Base-by-base conservation (phyloP, 1,284 basidiomycete genomes). In the Pseudozyma sp. region DNA sequence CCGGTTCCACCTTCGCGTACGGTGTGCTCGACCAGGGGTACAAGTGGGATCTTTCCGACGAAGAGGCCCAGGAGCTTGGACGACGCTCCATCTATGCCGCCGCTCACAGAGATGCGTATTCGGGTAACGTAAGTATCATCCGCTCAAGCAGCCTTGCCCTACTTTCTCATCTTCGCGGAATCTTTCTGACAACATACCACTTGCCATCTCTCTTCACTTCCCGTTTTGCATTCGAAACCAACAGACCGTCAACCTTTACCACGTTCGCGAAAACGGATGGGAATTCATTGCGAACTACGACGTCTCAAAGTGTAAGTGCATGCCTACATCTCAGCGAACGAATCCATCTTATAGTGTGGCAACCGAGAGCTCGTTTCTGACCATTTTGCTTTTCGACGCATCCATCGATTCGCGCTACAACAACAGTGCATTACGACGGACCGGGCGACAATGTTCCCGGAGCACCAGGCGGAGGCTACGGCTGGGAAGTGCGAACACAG, bases 1-100 rank as follows among this genome's bases (percentile, higher is more conserved):
- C 96, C 5, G 97, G 97, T 81, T 94, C 92, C 82, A 99, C 97
- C 0, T 98, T 96, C 81, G 97, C 97, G 6, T 99, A 99, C 55
- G 96, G 96, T 89, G 94, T 99, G 4, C 89, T 99, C 44, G 97
- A 99, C 85, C 95, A 97, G 86, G 94, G 92, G 3, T 98, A 98
- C 86, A 89, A 87, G 64, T 99, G 93, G 92, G 94, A 99, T 83
- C 87, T 99, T 57, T 90, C 91, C 13, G 94, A 94, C 73, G 94
- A 91, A 70, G 97, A 98, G 76, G 97, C 97, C 1, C 92, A 94
- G 83, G 97, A 99, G 83, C 90, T 99, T 35, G 97, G 93, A 11
- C 87, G 94, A 82, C 88, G 96, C 76, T 95, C 94, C 77, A 99
- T 99, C 84, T 95, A 97, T 77, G 97, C 96, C 46, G 97, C 97